A percentile compares a stretch with the other conserved stretches of the same genome.
phyloP scores from a whole-genome alignment of 208 protist species.

The Porcisia deanei region DNA sequence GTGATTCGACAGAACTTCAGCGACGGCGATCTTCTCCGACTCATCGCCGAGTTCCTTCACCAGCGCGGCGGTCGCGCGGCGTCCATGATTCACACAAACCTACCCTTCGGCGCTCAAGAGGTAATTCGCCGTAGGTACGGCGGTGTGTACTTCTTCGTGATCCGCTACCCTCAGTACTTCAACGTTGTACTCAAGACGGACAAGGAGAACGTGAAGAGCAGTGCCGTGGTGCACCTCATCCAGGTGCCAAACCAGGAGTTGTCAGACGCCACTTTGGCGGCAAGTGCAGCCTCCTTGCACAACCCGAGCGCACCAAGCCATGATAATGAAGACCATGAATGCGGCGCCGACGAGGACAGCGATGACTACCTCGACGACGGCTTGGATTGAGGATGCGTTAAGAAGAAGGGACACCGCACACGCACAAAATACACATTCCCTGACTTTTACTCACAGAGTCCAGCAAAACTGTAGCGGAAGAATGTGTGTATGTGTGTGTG shows the following conservation, averaged over 20 bases:
- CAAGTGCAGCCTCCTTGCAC: conserved; percentile 4
- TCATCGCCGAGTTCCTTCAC: conserved; percentile 82
- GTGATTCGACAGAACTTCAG: conserved; percentile 81
- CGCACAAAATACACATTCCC: background rate
- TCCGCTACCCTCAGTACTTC: conserved; percentile 80
- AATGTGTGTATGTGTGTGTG: background rate
- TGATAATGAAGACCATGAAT: conserved; percentile 4
- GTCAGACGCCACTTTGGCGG: conserved; percentile 22
- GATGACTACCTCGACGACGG: conserved; percentile 32
- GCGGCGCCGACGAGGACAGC: conserved; percentile 15
- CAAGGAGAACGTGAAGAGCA: conserved; percentile 58
- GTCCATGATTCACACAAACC: conserved; percentile 53
- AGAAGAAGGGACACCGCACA: background rate
- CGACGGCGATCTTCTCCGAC: conserved; percentile 75
- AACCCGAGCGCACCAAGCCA: conserved; percentile 16
- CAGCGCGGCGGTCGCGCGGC: conserved; percentile 39
- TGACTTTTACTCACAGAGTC: background rate
- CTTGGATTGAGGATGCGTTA: conserved; percentile 9
- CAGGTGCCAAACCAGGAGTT: conserved; percentile 46
- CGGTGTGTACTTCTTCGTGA: conserved; percentile 77
- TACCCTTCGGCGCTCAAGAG: conserved; percentile 82
- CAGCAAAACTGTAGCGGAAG: background rate
- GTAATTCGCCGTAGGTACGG: conserved; percentile 70
- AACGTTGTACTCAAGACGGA: conserved; percentile 76
- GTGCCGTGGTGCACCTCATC: conserved; percentile 77